Evolutionary conservation across 106 monocot species (phyloP), one percentile per base, ranked within the genome.

Genomic region (Dioscorea zingiberensis): DNA sequence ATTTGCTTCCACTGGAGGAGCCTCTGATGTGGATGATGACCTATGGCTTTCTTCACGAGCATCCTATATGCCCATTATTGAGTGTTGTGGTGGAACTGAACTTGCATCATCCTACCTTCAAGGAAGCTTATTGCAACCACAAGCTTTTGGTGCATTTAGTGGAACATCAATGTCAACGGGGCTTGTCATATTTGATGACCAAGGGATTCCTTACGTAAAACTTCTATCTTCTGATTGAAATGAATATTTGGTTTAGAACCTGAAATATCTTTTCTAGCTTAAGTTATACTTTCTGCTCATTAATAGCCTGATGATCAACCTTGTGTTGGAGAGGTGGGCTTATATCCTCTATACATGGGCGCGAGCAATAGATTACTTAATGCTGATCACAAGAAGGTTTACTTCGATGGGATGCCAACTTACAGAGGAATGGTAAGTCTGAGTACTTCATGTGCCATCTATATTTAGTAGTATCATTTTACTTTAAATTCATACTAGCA

Each of bases 11-110:
- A 95, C 91, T 28, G 95, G 91, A 51, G 91, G 91, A 77, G 76
- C 85, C 4, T 95, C 95, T 64, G 77, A 91, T 72, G 58, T 88
- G 19, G 91, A 91, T 81, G 95, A 95, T 77, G 78, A 91, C 70
- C 54, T 95, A 17, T 91, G 95, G 95, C 82, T 91, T 71, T 85
- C 87, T 78, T 95, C 95, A 25, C 72, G 74, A 74, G 32, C 87
- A 16, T 74, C 16, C 28, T 95, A 91, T 63, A 76, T 66, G 56
- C 95, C 95, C 12, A 69, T 95, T 49, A 73, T 95, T 61, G 91
- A 95, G 76, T 87, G 87, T 54, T 95, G 95, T 66, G 91, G 95
- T 48, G 95, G 95, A 13, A 88, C 95, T 21, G 95, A 95, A 62
- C 88, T 95, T 64, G 82, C 91, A 53, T 85, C 87, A 10, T 80